These are phyloP conservation scores for Globisporangium orthogonon DNA, from an alignment of 352 stramenopile genomes.

Conservation along the genomic window DNA sequence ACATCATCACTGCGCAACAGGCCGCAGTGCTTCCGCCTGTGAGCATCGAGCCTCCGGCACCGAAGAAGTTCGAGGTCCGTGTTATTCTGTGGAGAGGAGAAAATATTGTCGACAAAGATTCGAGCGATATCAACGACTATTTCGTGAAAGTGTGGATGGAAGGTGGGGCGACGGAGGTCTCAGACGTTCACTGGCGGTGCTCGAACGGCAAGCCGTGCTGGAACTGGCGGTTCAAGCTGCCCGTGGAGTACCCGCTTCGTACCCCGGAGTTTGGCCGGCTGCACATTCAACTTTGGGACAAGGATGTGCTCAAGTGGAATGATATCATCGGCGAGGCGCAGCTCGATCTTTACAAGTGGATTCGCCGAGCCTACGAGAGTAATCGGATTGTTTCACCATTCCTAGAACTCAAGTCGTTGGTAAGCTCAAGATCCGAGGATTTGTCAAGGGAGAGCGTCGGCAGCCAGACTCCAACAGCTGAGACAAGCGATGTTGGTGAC, in stretches of 20 bases:
- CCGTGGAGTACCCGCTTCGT: conserved; percentile 73
- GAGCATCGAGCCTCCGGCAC: conserved; percentile 51
- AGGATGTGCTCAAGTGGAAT: conserved; percentile 91
- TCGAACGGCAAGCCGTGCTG: conserved; percentile 87
- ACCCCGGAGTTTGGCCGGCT: conserved; percentile 81
- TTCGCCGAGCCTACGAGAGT: conserved; percentile 53
- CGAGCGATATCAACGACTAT: conserved; percentile 88
- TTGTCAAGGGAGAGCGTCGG: too few relatives aligned
- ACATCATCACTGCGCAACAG: conserved; percentile 82
- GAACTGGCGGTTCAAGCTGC: conserved; percentile 91
- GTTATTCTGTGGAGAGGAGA: conserved; percentile 88
- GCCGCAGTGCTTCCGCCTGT: conserved; percentile 57
- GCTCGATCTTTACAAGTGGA: conserved; percentile 81
- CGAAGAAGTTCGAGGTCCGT: conserved; percentile 81
- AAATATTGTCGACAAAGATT: conserved; percentile 62
- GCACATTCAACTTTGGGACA: conserved; percentile 91
- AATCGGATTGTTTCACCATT: conserved; percentile 59
- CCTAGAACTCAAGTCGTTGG: conserved; percentile 42
- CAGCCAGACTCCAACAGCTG: background rate
- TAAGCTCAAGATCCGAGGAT: background rate
- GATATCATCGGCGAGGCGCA: conserved; percentile 85
- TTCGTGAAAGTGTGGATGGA: conserved; percentile 91
- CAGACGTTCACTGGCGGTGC: conserved; percentile 90
- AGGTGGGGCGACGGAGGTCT: conserved; percentile 43
- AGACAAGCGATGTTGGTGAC: too few relatives aligned